Conservation (phyloP, 331 rosid genomes). For the Rosa hybrid region DNA sequence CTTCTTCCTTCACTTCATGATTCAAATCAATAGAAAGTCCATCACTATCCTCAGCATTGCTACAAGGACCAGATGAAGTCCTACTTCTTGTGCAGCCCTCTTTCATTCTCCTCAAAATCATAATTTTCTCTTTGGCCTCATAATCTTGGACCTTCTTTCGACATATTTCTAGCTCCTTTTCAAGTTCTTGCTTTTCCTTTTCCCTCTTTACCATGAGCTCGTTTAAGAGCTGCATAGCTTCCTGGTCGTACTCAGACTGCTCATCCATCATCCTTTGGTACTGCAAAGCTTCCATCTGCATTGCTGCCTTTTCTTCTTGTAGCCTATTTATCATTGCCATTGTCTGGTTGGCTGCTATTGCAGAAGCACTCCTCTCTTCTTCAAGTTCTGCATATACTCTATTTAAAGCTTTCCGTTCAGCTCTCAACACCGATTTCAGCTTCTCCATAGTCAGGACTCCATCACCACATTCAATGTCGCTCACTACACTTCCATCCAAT, state of each 20-base stretch:
- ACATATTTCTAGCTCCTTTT: constrained; percentile 71
- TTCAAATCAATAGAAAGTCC: constrained; percentile 67
- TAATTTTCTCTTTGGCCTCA: constrained; percentile 67
- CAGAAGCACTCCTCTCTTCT: constrained; percentile 98
- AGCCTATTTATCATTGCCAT: constrained; percentile 99
- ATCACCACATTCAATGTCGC: constrained; percentile 68
- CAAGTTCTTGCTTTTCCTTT: constrained; percentile 82
- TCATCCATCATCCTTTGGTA: constrained; percentile 99
- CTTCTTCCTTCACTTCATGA: constrained; percentile 68
- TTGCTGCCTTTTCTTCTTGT: constrained; percentile 95
- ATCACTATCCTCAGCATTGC: constrained; percentile 87
- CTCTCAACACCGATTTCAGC: constrained; percentile 60
- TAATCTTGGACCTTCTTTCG: constrained; percentile 74
- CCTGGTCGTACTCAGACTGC: constrained; percentile 96
- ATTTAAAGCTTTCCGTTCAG: constrained; percentile 74
- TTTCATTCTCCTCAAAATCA: constrained; percentile 47
- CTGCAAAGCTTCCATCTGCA: constrained; percentile 99
- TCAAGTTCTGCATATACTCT: constrained; percentile 80
- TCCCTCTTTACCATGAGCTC: constrained; percentile 92
- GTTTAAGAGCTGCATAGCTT: constrained; percentile 88
- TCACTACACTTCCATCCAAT: constrained; percentile 71
- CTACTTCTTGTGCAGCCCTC: constrained; percentile 65
- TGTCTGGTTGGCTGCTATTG: constrained; percentile 89
- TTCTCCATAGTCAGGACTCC: constrained; percentile 53
- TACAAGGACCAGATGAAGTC: constrained; percentile 66